A percentile compares a stretch with the other conserved stretches of the same genome.
These are phyloP conservation scores for Fusarium sp. DNA, from an alignment of 2,329 filamentous ascomycete species.

Conservation along the genomic window DNA sequence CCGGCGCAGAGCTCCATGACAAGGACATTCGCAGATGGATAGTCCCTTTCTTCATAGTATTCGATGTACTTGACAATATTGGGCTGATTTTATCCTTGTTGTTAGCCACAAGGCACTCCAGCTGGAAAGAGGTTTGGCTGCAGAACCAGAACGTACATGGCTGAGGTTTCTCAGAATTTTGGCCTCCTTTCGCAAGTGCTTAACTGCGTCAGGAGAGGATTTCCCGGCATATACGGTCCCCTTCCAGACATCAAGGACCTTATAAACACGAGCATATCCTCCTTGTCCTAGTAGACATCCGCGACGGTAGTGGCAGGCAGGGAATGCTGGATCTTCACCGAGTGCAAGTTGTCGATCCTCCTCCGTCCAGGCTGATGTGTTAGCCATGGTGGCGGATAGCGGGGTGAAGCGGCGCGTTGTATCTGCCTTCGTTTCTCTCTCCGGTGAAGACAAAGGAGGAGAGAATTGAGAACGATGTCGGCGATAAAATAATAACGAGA, in stretches of 20 bases:
- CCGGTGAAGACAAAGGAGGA: not conserved
- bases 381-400: slow-evolving; percentile 11
- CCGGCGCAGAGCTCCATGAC: slow-evolving; percentile 51
- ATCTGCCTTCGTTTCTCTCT: not conserved
- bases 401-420: not conserved
- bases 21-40: slow-evolving; percentile 42
- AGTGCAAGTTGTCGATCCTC: slow-evolving; percentile 37
- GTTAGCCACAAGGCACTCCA: not conserved
- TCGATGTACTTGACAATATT: slow-evolving; percentile 51
- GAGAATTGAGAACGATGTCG: not conserved
- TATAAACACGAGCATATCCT: slow-evolving; percentile 50
- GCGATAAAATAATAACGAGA: not conserved
- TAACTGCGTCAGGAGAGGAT: slow-evolving; percentile 32
- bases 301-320: slow-evolving; percentile 41
- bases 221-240: slow-evolving; percentile 51
- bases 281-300: slow-evolving; percentile 49
- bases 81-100: slow-evolving; percentile 26
- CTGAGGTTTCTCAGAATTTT: slow-evolving; percentile 35
- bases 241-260: slow-evolving; percentile 46
- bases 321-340: slow-evolving; percentile 25
- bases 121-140: not conserved
- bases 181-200: slow-evolving; percentile 47
- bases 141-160: slow-evolving; percentile 47
- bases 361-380: slow-evolving; percentile 33
- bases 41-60: slow-evolving; percentile 43